Conservation (phyloP, 2,329 filamentous ascomycete genomes). For the Beauveria sp. region DNA sequence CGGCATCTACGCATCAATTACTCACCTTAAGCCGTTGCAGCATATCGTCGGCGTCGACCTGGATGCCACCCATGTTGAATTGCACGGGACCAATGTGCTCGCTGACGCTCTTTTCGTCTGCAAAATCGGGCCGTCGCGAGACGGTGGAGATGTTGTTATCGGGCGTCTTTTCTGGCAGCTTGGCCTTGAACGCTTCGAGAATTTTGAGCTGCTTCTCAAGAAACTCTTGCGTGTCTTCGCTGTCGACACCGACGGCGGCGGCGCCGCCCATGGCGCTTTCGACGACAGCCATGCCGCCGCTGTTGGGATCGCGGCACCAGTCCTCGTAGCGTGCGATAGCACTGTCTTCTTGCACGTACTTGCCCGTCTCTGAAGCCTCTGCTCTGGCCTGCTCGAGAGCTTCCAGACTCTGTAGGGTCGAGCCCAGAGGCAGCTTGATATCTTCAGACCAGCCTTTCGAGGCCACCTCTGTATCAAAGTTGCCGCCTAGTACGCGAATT, state of each 20-base stretch:
- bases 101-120: slow-evolving; percentile 45
- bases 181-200: slow-evolving; percentile 58
- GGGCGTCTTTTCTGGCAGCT: slow-evolving; percentile 39
- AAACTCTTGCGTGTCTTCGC: slow-evolving; percentile 67
- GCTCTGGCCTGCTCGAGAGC: slow-evolving; percentile 17
- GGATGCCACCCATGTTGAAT: slow-evolving; percentile 94
- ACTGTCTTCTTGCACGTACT: slow-evolving; percentile 27
- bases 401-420: slow-evolving; percentile 17
- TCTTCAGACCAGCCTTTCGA: slow-evolving; percentile 82
- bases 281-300: slow-evolving; percentile 42
- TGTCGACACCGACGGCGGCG: slow-evolving; percentile 26
- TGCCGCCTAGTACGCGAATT: slow-evolving; percentile 83
- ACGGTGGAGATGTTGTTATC: slow-evolving; percentile 18
- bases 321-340: slow-evolving; percentile 71
- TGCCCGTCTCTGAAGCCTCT: slow-evolving; percentile 15
- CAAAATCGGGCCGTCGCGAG: slow-evolving; percentile 24
- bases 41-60: slow-evolving; percentile 92
- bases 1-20: background rate
- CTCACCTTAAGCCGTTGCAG: slow-evolving; percentile 74
- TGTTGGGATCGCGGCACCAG: slow-evolving; percentile 67
- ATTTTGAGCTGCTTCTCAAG: slow-evolving; percentile 66
- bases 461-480: slow-evolving; percentile 82
- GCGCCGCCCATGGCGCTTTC: slow-evolving; percentile 32
- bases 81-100: slow-evolving; percentile 91
- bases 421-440: slow-evolving; percentile 49